Conservation (phyloP, 345 rosid species). For the Xanthoceras sorbifolium region DNA sequence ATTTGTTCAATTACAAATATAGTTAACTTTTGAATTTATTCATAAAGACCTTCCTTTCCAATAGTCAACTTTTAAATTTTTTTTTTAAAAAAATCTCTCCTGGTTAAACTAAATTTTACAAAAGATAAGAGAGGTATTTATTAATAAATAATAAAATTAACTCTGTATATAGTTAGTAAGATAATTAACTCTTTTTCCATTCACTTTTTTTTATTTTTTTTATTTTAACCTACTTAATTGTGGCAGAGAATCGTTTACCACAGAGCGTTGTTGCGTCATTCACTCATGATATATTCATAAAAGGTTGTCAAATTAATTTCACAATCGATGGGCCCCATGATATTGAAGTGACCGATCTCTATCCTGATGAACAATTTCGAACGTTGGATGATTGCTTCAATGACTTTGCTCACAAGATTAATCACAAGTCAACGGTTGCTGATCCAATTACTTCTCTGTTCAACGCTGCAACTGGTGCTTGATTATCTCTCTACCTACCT, state of each 20-base stretch:
- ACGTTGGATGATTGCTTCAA: slow-evolving; percentile 56
- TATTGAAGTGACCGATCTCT: slow-evolving; percentile 44
- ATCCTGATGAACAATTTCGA: slow-evolving; percentile 48
- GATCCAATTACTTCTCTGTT: slow-evolving; percentile 22
- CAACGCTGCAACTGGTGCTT: slow-evolving; percentile 35
- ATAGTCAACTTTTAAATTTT: too few species aligned
- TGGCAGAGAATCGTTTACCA: slow-evolving; percentile 60
- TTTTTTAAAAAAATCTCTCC: too few species aligned
- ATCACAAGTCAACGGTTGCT: slow-evolving; percentile 14
- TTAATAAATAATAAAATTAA: too few species aligned
- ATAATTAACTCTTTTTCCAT: too few species aligned
- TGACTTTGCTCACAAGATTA: slow-evolving; percentile 40
- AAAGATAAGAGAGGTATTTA: too few species aligned
- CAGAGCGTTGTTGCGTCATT: slow-evolving; percentile 66
- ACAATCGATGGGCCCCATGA: slow-evolving; percentile 39
- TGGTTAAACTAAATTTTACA: too few species aligned
- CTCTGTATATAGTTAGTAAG: too few species aligned
- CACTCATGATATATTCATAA: slow-evolving; percentile 76
- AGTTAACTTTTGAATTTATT: too few species aligned
- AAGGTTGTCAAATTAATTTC: slow-evolving; percentile 62
- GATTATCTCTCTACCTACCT: background rate
- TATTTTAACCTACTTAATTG: too few species aligned
- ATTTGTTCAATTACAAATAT: too few species aligned
- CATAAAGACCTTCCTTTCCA: too few species aligned
- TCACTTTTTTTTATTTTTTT: too few species aligned